Evolutionary conservation across 768 basidiomycete species (phyloP), one percentile per base, ranked within the genome.

Genomic region (Brasilioporus rufonigricans): DNA sequence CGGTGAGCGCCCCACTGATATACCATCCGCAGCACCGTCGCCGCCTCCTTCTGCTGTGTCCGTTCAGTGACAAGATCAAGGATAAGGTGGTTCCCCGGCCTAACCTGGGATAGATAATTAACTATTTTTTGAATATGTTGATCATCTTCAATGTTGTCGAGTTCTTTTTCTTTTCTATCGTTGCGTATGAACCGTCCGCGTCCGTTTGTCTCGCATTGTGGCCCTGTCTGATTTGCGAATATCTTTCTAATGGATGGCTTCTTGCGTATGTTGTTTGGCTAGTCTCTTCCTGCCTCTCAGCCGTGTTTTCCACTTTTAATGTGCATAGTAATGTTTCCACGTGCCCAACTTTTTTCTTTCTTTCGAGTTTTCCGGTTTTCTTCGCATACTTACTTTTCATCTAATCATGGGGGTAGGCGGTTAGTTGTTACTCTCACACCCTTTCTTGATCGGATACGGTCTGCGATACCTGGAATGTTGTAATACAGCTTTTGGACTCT

Each of bases 401-500:
- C 51, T 70, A 70, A 70, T 70, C 54, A 44, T 49, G 43, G 58
- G 44, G 53, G 56, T 40, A 53, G 57, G 54, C 60, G 48, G 51
- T 45, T 48, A 48, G 65, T 59, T 55, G 56, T 48, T 39, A 53
- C 48, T 48, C 51, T 41, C 56, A 24, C 41, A 47, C 52, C 21
- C 39, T 48, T 57, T 64, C 59, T 64, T 68, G 68, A 58, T 70
- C 60, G 62, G 61, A 71, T 66, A 59, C 54, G 56, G 64, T 57
- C 66, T 68, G 70, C 66, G 58, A 70, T 70, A 72, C 69, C 69
- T 70, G 70, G 64, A 56, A 66, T 72, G 68, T 71, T 70, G 70
- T 70, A 70, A 68, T 70, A 70, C 66, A 72, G 50, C 58, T 59
- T 58, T 61, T 68, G 68, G 70, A 71, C 62, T 26, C 50, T 41